Evolutionary conservation across 768 basidiomycete species (phyloP).

Genomic region (Mycena filopes): DNA sequence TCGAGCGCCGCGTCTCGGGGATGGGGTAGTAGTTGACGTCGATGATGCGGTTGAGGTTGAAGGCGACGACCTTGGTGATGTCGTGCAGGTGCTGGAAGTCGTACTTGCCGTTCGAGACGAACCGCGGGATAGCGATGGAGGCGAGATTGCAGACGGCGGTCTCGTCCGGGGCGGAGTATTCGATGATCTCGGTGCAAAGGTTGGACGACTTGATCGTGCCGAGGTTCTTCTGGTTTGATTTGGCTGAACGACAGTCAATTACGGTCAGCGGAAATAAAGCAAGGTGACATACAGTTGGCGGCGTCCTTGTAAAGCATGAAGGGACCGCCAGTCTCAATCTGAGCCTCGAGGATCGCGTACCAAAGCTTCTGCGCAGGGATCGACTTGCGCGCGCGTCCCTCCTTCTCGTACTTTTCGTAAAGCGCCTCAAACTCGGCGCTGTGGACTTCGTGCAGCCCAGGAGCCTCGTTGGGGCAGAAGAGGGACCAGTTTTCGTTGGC

Average conservation of each 20-base stretch:
- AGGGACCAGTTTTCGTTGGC: conserved; percentile 90
- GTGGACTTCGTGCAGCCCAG: conserved; percentile 87
- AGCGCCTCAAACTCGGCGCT: conserved; percentile 90
- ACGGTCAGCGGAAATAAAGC: neutral
- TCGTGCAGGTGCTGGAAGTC: conserved; percentile 97
- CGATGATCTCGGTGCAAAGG: conserved; percentile 98
- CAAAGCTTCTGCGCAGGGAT: conserved; percentile 97
- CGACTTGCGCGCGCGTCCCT: conserved; percentile 85
- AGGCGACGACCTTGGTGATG: conserved; percentile 91
- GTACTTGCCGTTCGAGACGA: conserved; percentile 83
- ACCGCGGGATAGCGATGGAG: conserved; percentile 94
- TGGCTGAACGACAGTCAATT: conserved; percentile 59
- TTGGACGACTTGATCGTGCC: conserved; percentile 99
- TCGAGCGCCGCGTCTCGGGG: conserved; percentile 89
- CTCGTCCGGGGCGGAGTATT: conserved; percentile 97
- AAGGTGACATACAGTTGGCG: conserved; percentile 75
- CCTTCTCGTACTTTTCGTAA: conserved; percentile 88
- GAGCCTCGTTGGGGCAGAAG: conserved; percentile 98
- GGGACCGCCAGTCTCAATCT: conserved; percentile 98
- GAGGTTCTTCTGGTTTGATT: conserved; percentile 98
- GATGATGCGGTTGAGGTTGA: conserved; percentile 94
- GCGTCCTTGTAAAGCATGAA: conserved; percentile 99
- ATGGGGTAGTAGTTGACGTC: conserved; percentile 97
- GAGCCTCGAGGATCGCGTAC: conserved; percentile 96
- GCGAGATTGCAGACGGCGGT: conserved; percentile 99